Percentiles rank a stretch among this genome's conserved stretches.
Evolutionary conservation across 2,329 filamentous ascomycete species (phyloP).

Genomic region (Apiospora rasikravindrae): DNA sequence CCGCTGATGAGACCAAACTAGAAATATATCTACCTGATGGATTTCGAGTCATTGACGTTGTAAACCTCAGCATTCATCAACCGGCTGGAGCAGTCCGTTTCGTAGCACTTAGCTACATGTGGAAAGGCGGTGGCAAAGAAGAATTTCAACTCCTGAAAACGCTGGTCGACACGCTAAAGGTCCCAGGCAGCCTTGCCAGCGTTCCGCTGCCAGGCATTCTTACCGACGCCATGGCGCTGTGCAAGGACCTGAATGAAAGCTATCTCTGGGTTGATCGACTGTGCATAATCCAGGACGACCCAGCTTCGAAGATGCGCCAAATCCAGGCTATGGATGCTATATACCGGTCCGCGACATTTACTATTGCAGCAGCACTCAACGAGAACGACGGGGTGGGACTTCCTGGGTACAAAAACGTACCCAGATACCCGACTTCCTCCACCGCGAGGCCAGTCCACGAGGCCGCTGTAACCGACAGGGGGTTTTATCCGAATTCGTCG

Average conservation of each 20-base stretch:
- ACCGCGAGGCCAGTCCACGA: not conserved
- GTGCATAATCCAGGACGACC: slow-evolving; percentile 1
- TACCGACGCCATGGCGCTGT: not conserved
- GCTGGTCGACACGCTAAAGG: not conserved
- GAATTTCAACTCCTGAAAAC: not conserved
- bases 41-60: not conserved
- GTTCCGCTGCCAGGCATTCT: not conserved
- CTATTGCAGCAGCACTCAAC: not conserved
- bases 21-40: not conserved
- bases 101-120: not conserved
- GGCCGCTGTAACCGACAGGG: not conserved
- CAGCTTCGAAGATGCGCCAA: not conserved
- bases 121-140: not conserved
- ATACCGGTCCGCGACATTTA: not conserved
- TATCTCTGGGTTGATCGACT: slow-evolving; percentile 10
- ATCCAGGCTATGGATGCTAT: slow-evolving; percentile 8
- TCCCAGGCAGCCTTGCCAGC: not conserved
- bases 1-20: too few species aligned
- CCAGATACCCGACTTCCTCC: not conserved
- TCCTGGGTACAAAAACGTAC: not conserved
- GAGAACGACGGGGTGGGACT: not conserved
- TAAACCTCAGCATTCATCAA: not conserved
- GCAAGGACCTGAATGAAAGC: not conserved
- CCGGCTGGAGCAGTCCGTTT: not conserved
- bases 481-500: too few species aligned